phyloP scores from a whole-genome alignment of 2,329 filamentous ascomycete species.

The Ceratocystis colombiana region DNA sequence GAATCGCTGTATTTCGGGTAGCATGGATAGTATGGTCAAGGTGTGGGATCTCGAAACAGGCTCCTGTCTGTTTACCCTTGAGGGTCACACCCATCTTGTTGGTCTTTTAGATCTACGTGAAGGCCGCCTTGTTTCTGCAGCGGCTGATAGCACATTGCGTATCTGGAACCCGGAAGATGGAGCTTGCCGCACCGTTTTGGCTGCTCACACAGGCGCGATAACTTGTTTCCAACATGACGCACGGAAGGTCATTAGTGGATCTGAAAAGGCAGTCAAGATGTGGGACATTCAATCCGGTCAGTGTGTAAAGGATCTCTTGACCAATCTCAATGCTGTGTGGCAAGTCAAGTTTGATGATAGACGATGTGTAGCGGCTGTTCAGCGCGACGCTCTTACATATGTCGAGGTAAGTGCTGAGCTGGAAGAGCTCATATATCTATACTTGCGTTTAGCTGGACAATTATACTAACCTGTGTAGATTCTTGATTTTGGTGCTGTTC shows the following conservation, averaged over 20 bases:
- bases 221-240: constrained; percentile 98
- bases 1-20: constrained; percentile 92
- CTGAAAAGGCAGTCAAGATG: constrained; percentile 94
- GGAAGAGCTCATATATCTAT: constrained; percentile 17
- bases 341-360: constrained; percentile 96
- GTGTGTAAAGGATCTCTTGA: constrained; percentile 84
- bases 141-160: constrained; percentile 85
- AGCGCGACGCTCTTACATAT: constrained; percentile 84
- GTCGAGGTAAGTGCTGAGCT: constrained; percentile 62
- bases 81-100: constrained; percentile 86
- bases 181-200: constrained; percentile 78
- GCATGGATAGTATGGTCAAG: constrained; percentile 96
- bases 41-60: constrained; percentile 93
- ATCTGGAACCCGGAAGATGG: constrained; percentile 96
- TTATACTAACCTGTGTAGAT: constrained; percentile 51
- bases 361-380: constrained; percentile 90
- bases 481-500: constrained; percentile 88
- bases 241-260: constrained; percentile 92
- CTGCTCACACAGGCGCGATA: constrained; percentile 91
- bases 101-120: constrained; percentile 82
- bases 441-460: not conserved
- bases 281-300: constrained; percentile 92
- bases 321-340: constrained; percentile 93
- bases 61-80: constrained; percentile 73
- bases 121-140: constrained; percentile 84